Evolutionary conservation across 2,329 filamentous ascomycete species (phyloP), one percentile per base, ranked within the genome.

Genomic region (Orbilia brochopaga): DNA sequence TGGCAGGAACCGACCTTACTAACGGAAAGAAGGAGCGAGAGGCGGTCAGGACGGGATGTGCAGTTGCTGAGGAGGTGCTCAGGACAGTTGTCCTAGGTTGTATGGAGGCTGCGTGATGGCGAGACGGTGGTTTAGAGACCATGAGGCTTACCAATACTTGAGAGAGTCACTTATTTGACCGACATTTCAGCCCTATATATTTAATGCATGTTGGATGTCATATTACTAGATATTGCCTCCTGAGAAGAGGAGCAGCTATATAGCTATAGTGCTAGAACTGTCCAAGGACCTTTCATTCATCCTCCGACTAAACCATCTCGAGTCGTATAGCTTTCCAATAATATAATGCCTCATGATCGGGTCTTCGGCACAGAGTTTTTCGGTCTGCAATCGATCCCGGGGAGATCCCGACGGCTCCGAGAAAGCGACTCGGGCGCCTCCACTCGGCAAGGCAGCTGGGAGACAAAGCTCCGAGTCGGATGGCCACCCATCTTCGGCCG

Each of bases 11-110:
- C 46, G 80, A 85, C 76, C 79, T 86, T 74, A 78, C 84, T 48
- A 80, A 81, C 13, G 80, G 81, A 4, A 84, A 83, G 75, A 80
- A 80, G 73, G 81, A 85, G 60, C 80, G 79, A 60, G 82, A 80
- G 74, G 81, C 79, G 69, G 76, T 88, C 7, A 81, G 79, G 76
- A 82, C 81, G 76, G 81, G 79, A 1, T 85, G 83, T 75, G 81
- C 80, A 70, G 77, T 79, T 69, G 83, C 81, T 1, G 78, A 80
- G 61, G 76, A 77, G 57, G 76, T 80, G 0, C 75, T 84, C 3
- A 51, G 42, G 21, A 37, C 15, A 23, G 56, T 58, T 23, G 46
- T 65, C 35, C 32, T 72, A 42, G 60, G 65, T n/a, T 32, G 75
- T 78, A 23, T 74, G 75, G 65, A 76, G 75, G 17, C 58, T 78